These are phyloP conservation scores for Musa balbisiana DNA, from an alignment of 202 grass and related monocot species.

Conservation along the genomic window DNA sequence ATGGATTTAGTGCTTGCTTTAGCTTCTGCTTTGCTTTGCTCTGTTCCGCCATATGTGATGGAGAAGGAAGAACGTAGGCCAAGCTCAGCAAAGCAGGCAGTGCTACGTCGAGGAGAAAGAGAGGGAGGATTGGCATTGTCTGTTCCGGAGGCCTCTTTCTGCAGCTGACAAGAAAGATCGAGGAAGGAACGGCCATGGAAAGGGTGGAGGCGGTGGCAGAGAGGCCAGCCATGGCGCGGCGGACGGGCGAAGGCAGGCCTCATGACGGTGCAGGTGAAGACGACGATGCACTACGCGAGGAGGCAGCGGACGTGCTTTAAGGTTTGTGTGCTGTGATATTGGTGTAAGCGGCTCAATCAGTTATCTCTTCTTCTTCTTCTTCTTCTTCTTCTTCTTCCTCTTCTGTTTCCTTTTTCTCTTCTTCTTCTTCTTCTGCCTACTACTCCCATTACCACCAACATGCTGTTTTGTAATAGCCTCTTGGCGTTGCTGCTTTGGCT, in stretches of 20 bases:
- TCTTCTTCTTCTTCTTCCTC: not conserved
- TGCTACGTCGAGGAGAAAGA: too few species aligned
- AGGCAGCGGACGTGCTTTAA: not conserved
- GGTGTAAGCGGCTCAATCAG: slow-evolving; percentile 6
- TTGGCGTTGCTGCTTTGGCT: too few species aligned
- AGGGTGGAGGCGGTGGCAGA: too few species aligned
- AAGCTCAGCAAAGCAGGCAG: too few species aligned
- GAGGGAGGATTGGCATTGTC: too few species aligned
- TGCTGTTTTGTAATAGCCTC: not conserved
- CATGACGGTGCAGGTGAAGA: not conserved
- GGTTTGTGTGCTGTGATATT: slow-evolving; percentile 5
- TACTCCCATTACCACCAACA: not conserved
- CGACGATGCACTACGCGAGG: not conserved
- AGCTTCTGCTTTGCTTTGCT: not conserved
- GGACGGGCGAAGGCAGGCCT: not conserved
- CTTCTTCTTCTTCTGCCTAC: not conserved
- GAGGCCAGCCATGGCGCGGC: not conserved
- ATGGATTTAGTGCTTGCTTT: not conserved
- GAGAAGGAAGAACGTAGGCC: too few species aligned
- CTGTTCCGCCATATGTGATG: too few species aligned
- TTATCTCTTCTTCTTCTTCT: not conserved
- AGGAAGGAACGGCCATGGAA: too few species aligned
- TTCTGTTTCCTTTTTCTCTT: not conserved
- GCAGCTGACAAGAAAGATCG: too few species aligned
- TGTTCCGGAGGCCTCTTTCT: too few species aligned